A percentile compares a stretch with the other conserved stretches of the same genome.
phyloP scores from a whole-genome alignment of 1,284 basidiomycete genomes.

The Leucoagaricus sp. region DNA sequence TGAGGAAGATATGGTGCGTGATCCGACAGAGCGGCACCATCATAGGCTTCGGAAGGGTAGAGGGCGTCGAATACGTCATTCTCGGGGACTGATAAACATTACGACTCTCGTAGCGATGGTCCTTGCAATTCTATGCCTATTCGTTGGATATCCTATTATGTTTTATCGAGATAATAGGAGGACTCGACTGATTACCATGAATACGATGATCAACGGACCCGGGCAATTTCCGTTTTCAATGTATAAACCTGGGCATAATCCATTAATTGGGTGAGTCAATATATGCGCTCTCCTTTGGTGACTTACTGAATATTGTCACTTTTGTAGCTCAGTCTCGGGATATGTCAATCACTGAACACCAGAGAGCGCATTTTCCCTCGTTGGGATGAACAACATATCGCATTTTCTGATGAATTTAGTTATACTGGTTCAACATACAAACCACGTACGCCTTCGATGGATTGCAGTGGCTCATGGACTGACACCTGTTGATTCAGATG shows the following conservation, averaged over 20 bases:
- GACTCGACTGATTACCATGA: constrained; percentile 29
- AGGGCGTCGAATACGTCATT: constrained; percentile 11
- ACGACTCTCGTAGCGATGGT: constrained; percentile 30
- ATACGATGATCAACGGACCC: constrained; percentile 37
- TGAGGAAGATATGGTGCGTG: constrained; percentile 30
- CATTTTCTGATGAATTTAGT: constrained; percentile 14
- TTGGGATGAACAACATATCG: constrained; percentile 6
- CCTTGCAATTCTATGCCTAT: constrained; percentile 29
- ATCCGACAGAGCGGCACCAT: constrained; percentile 23
- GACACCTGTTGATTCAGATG: too few relatives aligned
- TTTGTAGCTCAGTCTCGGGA: constrained; percentile 7
- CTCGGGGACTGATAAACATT: constrained; percentile 29
- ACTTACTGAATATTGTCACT: not conserved
- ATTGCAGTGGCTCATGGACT: not conserved
- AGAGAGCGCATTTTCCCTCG: not conserved
- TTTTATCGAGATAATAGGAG: constrained; percentile 24
- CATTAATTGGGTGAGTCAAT: not conserved
- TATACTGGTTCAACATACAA: not conserved
- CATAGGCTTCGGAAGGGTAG: constrained; percentile 1
- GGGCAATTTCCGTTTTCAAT: constrained; percentile 30
- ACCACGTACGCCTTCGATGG: not conserved
- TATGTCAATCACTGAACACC: too few relatives aligned
- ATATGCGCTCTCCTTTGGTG: not conserved
- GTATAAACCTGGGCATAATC: not conserved
- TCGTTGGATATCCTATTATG: constrained; percentile 35